Conservation (phyloP, 371 early-diverging fungal genomes). For the Mucor circinelloides region DNA sequence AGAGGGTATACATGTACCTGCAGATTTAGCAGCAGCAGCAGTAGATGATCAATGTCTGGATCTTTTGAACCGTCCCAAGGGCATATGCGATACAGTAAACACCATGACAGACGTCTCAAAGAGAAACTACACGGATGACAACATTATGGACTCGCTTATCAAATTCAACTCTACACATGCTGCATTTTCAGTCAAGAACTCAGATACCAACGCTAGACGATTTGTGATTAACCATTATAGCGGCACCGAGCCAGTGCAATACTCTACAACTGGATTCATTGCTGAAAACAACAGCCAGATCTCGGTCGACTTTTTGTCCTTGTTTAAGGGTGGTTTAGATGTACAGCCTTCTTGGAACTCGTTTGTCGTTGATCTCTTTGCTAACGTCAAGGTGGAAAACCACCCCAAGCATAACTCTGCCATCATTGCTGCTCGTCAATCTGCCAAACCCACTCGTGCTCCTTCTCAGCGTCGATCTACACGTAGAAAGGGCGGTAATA, state of each 20-base stretch:
- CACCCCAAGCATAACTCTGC: constrained; percentile 62
- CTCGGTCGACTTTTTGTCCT: constrained; percentile 81
- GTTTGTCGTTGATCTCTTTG: constrained; percentile 44
- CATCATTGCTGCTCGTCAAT: constrained; percentile 57
- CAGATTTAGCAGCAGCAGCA: not conserved
- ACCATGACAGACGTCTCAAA: constrained; percentile 44
- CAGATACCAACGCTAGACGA: constrained; percentile 44
- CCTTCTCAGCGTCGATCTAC: constrained; percentile 44
- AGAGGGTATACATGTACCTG: constrained; percentile 59
- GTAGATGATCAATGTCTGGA: constrained; percentile 24
- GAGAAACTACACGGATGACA: constrained; percentile 40
- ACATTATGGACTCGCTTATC: constrained; percentile 46
- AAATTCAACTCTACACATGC: constrained; percentile 50
- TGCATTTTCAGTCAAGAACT: constrained; percentile 45
- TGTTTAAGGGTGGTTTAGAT: constrained; percentile 68
- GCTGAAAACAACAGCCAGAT: constrained; percentile 73
- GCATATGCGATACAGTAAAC: constrained; percentile 63
- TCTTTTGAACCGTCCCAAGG: constrained; percentile 55
- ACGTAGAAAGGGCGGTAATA: constrained; percentile 18
- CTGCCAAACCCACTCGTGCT: constrained; percentile 56
- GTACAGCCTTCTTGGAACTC: constrained; percentile 59
- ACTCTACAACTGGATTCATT: constrained; percentile 75
- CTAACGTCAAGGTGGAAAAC: constrained; percentile 54
- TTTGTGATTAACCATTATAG: constrained; percentile 86
- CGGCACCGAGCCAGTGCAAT: constrained; percentile 61